Evolutionary conservation across 2,329 filamentous ascomycete species (phyloP).

Genomic region (Talaromyces rugulosus): DNA sequence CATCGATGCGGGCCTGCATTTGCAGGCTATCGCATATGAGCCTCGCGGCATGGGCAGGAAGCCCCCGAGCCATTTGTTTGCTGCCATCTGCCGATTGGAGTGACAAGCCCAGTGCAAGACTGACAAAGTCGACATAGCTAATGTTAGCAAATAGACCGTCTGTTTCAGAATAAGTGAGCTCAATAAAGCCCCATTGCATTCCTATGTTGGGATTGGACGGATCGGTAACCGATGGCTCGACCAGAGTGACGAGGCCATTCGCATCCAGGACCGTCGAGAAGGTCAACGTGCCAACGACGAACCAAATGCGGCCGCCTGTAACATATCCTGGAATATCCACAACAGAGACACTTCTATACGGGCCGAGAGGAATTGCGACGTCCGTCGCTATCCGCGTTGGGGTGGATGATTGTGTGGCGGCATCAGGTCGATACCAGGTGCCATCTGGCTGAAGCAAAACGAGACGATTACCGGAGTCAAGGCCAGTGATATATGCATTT

Average conservation of each 20-base stretch:
- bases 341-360: neutral
- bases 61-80: conserved; percentile 46
- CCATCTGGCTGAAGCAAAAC: too few species aligned
- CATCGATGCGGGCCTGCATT: conserved; percentile 55
- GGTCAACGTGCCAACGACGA: neutral
- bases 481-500: too few species aligned
- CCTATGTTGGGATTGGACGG: conserved; percentile 58
- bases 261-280: neutral
- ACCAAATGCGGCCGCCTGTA: neutral
- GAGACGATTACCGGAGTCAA: too few species aligned
- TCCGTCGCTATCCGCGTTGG: too few species aligned
- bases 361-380: neutral
- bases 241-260: conserved; percentile 42
- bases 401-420: too few species aligned
- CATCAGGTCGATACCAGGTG: too few species aligned
- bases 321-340: neutral
- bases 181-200: conserved; percentile 62
- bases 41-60: conserved; percentile 54
- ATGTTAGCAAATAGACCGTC: conserved; percentile 64
- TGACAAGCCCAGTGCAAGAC: conserved; percentile 54
- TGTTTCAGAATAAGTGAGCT: conserved; percentile 60
- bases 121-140: conserved; percentile 71
- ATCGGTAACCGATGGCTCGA: conserved; percentile 71
- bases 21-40: conserved; percentile 51
- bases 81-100: conserved; percentile 47